Conservation (phyloP, 2,329 filamentous ascomycete genomes). For the Hymenoscyphus salicellus region DNA sequence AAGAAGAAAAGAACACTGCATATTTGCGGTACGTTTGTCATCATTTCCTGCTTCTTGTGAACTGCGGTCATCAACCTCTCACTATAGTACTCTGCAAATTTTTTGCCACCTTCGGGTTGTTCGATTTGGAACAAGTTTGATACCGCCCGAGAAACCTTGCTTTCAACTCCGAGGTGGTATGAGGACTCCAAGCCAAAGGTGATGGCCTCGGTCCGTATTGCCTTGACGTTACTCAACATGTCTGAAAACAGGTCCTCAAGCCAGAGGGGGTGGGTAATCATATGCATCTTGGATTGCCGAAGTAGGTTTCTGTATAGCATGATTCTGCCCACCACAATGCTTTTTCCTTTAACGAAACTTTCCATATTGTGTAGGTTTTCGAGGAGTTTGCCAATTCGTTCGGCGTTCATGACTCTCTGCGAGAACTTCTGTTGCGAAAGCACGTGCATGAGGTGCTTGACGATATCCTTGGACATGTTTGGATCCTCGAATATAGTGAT, state of each 20-base stretch:
- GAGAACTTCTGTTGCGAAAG: constrained; percentile 78
- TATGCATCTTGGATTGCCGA: constrained; percentile 65
- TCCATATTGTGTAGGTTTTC: constrained; percentile 69
- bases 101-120: constrained; percentile 17
- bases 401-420: constrained; percentile 67
- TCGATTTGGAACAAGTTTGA: constrained; percentile 59
- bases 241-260: constrained; percentile 77
- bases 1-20: constrained; percentile 83
- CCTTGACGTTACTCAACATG: constrained; percentile 74
- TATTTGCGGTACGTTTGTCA: constrained; percentile 73
- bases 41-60: constrained; percentile 55
- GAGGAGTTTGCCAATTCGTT: constrained; percentile 69
- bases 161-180: constrained; percentile 66
- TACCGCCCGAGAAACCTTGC: constrained; percentile 63
- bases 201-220: constrained; percentile 73
- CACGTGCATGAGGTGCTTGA: constrained; percentile 76
- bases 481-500: constrained; percentile 70
- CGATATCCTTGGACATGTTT: constrained; percentile 69
- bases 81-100: constrained; percentile 60
- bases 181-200: constrained; percentile 69
- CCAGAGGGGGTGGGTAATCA: constrained; percentile 75
- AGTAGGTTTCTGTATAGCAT: constrained; percentile 76
- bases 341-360: constrained; percentile 72
- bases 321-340: constrained; percentile 72
- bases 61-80: constrained; percentile 67